Conservation (phyloP, 2,329 filamentous ascomycete genomes). For the Fusarium sp. region DNA sequence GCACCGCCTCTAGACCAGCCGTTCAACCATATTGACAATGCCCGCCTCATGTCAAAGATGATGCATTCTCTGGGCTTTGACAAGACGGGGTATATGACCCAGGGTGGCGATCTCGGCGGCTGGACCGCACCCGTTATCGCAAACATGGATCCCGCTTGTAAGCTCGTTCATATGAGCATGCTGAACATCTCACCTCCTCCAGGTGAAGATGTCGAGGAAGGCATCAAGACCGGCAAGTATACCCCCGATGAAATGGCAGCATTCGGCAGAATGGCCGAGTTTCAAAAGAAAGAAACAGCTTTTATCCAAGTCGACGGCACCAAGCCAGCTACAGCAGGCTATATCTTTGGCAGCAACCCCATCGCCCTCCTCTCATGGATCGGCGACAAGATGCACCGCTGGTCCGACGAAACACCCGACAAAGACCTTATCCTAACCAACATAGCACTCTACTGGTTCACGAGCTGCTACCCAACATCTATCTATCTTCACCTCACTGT, state of each 20-base stretch:
- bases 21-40: slow-evolving; percentile 6
- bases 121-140: slow-evolving; percentile 18
- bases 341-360: slow-evolving; percentile 5
- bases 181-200: not conserved
- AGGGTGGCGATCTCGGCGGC: slow-evolving; percentile 27
- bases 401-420: slow-evolving; percentile 5
- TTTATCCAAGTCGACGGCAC: slow-evolving; percentile 23
- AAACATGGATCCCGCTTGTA: slow-evolving; percentile 8
- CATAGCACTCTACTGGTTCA: slow-evolving; percentile 14
- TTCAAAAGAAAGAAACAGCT: slow-evolving; percentile 10
- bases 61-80: slow-evolving; percentile 5
- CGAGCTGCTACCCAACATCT: slow-evolving; percentile 7
- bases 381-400: slow-evolving; percentile 16
- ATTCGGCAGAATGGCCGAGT: not conserved
- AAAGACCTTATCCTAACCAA: slow-evolving; percentile 14
- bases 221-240: not conserved
- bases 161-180: slow-evolving; percentile 17
- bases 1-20: not conserved
- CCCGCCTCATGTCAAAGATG: slow-evolving; percentile 13
- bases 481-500: slow-evolving; percentile 8
- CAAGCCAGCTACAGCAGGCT: slow-evolving; percentile 8
- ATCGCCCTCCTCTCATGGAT: slow-evolving; percentile 12
- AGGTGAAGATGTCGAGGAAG: not conserved
- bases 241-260: not conserved
- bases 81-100: slow-evolving; percentile 11